Conservation (phyloP, 2,329 filamentous ascomycete genomes). For the Colletotrichum sp. region DNA sequence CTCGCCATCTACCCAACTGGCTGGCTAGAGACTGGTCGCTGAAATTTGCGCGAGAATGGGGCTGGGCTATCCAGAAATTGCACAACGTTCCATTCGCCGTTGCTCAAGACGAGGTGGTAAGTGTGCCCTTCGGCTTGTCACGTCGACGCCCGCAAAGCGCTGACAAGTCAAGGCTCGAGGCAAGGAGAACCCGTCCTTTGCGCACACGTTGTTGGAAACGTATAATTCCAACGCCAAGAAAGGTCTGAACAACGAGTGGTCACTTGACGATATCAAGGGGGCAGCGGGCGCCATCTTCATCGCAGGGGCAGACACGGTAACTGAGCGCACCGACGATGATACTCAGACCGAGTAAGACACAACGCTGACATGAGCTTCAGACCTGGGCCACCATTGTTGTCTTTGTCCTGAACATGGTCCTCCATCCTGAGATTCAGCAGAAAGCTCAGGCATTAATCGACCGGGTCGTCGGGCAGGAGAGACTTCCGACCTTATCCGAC, state of each 20-base stretch:
- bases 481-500: constrained; percentile 53
- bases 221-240: constrained; percentile 6
- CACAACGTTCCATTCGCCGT: constrained; percentile 35
- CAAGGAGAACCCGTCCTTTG: constrained; percentile 18
- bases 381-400: constrained; percentile 21
- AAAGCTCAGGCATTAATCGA: constrained; percentile 53
- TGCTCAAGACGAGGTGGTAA: constrained; percentile 31
- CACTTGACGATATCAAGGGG: constrained; percentile 48
- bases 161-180: constrained; percentile 13
- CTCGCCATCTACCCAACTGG: constrained; percentile 45
- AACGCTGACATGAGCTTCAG: constrained; percentile 36
- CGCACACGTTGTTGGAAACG: constrained; percentile 15
- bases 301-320: constrained; percentile 50
- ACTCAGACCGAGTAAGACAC: background rate
- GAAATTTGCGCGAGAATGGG: constrained; percentile 36
- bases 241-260: constrained; percentile 11
- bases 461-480: constrained; percentile 44
- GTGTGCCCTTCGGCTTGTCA: constrained; percentile 1
- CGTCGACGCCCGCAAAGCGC: constrained; percentile 8
- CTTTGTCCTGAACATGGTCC: constrained; percentile 21
- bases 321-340: background rate
- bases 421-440: constrained; percentile 45
- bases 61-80: constrained; percentile 36
- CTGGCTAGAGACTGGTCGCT: constrained; percentile 34
- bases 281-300: constrained; percentile 53